Evolutionary conservation across 1,284 basidiomycete genomes (phyloP), one percentile per base, ranked within the genome.

Genomic region (Austroboletus novae-zelandiae): DNA sequence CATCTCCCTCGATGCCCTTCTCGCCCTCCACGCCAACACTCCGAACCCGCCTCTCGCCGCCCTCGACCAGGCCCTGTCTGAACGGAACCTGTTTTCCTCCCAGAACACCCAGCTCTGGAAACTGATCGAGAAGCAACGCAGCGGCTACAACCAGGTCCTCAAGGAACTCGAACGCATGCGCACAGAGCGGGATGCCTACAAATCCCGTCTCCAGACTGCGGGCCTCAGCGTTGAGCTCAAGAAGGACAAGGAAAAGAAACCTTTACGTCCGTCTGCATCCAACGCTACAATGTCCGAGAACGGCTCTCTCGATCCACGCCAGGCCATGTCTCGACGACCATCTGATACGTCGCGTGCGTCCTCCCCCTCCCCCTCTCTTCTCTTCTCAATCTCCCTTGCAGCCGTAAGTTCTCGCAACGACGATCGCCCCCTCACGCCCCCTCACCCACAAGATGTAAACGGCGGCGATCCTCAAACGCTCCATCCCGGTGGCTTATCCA

Each of bases 51-150:
- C 74, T 50, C 68, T 78, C 8, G 81, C 81, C 40, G 89, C 91
- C 5, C 76, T 94, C 31, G 87, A 91, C 27, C 76, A 83, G 51
- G 79, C 84, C 5, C 74, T 94, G 25, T 75, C 76, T 14, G 91
- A 95, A 62, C 80, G 91, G 57, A 94, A 94, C 65, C 69, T 73
- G 34, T 77, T 94, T 47, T 84, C 86, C 34, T 70, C 81, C 9
- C 92, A 95, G 72, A 95, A 95, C 67, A 74, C 84, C 7, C 91
- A 94, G 70, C 79, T 94, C 29, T 94, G 92, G 92, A 94, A 93
- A 69, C 78, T 94, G 54, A 86, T 95, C 66, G 92, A 94, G 76
- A 93, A 92, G 67, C 89, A 93, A 61, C 77, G 86, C 47, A 68
- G 78, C 34, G 84, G 80, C 8, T 88, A 89, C 61, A 81, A 77